A percentile compares a stretch with the other conserved stretches of the same genome.
Conservation (phyloP, 306 rosid genomes). For the Quercus berberidifolia region DNA sequence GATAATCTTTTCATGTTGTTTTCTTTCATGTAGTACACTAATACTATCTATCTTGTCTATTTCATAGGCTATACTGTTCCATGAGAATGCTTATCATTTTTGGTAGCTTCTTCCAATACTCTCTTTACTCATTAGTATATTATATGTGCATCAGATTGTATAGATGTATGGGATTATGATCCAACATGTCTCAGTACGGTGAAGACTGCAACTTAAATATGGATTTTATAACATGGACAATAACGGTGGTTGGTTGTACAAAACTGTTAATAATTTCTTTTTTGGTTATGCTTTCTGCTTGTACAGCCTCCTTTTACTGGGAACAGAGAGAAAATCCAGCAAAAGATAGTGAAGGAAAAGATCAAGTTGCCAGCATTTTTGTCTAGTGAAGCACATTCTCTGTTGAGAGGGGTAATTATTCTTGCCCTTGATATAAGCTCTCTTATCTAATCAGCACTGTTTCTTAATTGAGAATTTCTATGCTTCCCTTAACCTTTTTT, state of each 20-base stretch:
- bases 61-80: not conserved
- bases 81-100: not conserved
- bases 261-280: constrained; percentile 12
- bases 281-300: constrained; percentile 19
- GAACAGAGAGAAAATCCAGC: constrained; percentile 78
- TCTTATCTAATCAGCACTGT: not conserved
- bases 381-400: constrained; percentile 90
- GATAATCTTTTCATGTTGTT: not conserved
- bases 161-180: not conserved
- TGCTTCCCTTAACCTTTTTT: not conserved
- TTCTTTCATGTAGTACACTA: not conserved
- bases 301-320: constrained; percentile 94
- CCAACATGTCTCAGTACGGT: not conserved
- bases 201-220: not conserved
- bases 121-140: not conserved
- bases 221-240: not conserved
- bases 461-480: not conserved
- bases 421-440: constrained; percentile 5
- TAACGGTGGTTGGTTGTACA: not conserved
- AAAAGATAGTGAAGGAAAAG: constrained; percentile 86
- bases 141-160: not conserved
- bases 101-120: not conserved
- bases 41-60: not conserved
- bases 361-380: constrained; percentile 84
- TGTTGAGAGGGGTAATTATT: constrained; percentile 74